A percentile compares a stretch with the other conserved stretches of the same genome.
Evolutionary conservation across 2,329 filamentous ascomycete species (phyloP).

Genomic region (Pseudocercospora pini-densiflorae): DNA sequence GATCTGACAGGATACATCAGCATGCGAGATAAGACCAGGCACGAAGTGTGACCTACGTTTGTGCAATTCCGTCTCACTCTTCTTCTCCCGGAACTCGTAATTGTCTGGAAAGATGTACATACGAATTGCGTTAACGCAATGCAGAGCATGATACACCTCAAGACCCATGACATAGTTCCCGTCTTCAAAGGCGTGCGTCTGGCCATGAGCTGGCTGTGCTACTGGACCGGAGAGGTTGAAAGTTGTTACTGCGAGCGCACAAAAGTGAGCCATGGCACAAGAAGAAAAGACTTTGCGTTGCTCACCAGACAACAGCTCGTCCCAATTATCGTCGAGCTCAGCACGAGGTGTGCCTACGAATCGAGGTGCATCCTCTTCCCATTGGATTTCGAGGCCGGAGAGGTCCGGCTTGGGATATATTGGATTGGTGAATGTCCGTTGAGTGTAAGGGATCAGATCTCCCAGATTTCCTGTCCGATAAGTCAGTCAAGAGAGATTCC

Average conservation of each 20-base stretch:
- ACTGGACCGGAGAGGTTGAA: constrained; percentile 10
- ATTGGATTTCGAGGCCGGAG: constrained; percentile 9
- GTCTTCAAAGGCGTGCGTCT: not conserved
- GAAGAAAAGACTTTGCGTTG: too few relatives aligned
- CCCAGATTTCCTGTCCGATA: not conserved
- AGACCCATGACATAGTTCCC: constrained; percentile 15
- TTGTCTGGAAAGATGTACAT: not conserved
- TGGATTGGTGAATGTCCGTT: constrained; percentile 12
- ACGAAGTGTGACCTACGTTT: not conserved
- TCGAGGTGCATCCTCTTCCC: constrained; percentile 9
- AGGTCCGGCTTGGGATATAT: constrained; percentile 8
- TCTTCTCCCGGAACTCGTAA: not conserved
- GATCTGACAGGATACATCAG: not conserved
- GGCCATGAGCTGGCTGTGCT: not conserved
- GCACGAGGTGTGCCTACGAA: not conserved
- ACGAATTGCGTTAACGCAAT: not conserved
- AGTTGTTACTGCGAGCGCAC: constrained; percentile 5
- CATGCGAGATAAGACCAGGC: too few relatives aligned
- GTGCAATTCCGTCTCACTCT: not conserved
- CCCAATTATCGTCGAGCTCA: constrained; percentile 14
- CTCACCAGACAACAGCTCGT: constrained; percentile 12
- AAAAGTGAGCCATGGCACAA: not conserved
- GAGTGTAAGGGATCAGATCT: constrained; percentile 2
- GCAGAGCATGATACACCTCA: constrained; percentile 16
- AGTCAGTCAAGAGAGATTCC: not conserved